Percentiles rank a stretch among this genome's conserved stretches.
Conservation (phyloP, 2,329 filamentous ascomycete species). For the Nigrograna mackinnonii region DNA sequence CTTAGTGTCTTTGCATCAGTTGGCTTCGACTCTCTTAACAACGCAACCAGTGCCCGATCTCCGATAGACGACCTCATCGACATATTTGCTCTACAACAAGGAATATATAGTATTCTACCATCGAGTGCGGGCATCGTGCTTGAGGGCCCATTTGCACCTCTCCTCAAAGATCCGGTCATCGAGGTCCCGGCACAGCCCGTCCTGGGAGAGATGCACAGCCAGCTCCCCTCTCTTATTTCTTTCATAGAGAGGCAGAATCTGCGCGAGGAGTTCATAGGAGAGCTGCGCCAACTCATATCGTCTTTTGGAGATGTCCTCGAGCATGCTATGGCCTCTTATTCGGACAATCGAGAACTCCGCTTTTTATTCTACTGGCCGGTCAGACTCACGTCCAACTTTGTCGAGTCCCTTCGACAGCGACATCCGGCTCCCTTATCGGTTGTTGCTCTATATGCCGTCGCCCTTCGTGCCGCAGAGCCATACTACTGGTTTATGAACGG, state of each 20-base stretch:
- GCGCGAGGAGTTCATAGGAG: conserved; percentile 13
- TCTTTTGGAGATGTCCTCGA: conserved; percentile 21
- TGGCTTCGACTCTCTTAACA: not conserved
- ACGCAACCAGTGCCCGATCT: conserved; percentile 5
- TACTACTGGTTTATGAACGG: conserved; percentile 45
- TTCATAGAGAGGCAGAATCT: conserved; percentile 27
- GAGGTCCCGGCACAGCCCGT: conserved; percentile 29
- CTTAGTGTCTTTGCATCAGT: conserved; percentile 28
- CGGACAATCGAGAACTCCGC: conserved; percentile 38
- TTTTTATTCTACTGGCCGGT: conserved; percentile 44
- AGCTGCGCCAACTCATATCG: conserved; percentile 3
- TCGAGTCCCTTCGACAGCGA: conserved; percentile 30
- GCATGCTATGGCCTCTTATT: conserved; percentile 20
- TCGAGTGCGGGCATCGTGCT: conserved; percentile 19
- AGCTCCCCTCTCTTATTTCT: conserved; percentile 17
- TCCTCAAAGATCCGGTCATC: conserved; percentile 21
- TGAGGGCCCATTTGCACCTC: conserved; percentile 25
- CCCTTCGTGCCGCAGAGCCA: conserved; percentile 37
- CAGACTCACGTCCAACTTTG: conserved; percentile 34
- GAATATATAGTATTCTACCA: conserved; percentile 34
- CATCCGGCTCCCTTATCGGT: conserved; percentile 41
- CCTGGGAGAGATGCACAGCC: conserved; percentile 23
- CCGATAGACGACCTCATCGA: conserved; percentile 37
- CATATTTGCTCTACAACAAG: conserved; percentile 38
- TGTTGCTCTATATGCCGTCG: conserved; percentile 42